phyloP scores from a whole-genome alignment of 495 filamentous ascomycete genomes.

The Aspergillus homomorphus region DNA sequence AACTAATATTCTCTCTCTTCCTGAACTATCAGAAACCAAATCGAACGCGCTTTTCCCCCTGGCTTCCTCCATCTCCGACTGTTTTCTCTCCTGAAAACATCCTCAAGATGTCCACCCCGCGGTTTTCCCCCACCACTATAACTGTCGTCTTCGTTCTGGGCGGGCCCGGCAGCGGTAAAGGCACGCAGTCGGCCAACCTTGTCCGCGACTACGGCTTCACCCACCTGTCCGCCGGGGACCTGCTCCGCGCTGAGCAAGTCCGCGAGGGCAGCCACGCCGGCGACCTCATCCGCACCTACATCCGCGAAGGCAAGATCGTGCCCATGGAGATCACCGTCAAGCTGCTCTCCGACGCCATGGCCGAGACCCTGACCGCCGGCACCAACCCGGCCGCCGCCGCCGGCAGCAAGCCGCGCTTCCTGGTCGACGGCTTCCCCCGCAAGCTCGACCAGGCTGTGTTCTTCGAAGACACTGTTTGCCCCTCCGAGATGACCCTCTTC shows the following conservation, averaged over 20 bases:
- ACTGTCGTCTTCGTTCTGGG: constrained; percentile 73
- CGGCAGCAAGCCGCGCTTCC: constrained; percentile 55
- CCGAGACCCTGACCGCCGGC: constrained; percentile 45
- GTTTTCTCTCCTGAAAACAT: constrained; percentile 12
- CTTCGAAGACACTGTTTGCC: constrained; percentile 88
- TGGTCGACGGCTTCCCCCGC: constrained; percentile 93
- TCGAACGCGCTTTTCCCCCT: neutral
- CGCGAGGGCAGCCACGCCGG: constrained; percentile 83
- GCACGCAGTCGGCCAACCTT: constrained; percentile 80
- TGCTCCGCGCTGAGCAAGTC: constrained; percentile 89
- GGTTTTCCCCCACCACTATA: constrained; percentile 75
- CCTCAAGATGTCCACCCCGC: constrained; percentile 46
- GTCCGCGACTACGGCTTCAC: constrained; percentile 88
- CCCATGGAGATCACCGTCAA: constrained; percentile 98
- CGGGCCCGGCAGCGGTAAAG: constrained; percentile 55
- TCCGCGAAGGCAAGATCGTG: constrained; percentile 90
- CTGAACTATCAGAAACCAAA: constrained; percentile 7
- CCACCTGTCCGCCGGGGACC: constrained; percentile 89
- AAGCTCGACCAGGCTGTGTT: constrained; percentile 94
- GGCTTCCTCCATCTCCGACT: too few relatives aligned
- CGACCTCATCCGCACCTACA: constrained; percentile 82
- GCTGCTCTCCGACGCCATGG: constrained; percentile 90
- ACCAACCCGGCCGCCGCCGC: constrained; percentile 16
- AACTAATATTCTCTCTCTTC: neutral
- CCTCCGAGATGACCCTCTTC: constrained; percentile 80